A percentile compares a stretch with the other conserved stretches of the same genome.
These are phyloP conservation scores for Calonectria fujianensis DNA, from an alignment of 2,329 filamentous ascomycete species.

Conservation along the genomic window DNA sequence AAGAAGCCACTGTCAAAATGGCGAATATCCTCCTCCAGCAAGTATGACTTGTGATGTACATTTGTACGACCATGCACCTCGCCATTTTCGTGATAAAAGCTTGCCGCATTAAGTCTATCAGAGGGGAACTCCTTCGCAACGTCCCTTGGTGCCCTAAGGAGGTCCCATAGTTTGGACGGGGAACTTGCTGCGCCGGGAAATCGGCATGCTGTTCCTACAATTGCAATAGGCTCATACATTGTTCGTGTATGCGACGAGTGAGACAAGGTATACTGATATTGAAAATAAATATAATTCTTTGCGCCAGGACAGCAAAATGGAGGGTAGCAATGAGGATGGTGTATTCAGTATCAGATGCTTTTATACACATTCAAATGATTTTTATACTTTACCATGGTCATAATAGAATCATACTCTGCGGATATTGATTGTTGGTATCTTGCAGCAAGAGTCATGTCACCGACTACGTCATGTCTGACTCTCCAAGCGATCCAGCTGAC, in stretches of 20 bases:
- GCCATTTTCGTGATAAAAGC: slow-evolving; percentile 46
- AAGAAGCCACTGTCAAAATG: slow-evolving; percentile 51
- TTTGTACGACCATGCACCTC: slow-evolving; percentile 51
- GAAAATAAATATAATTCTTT: background rate
- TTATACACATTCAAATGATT: too few species aligned
- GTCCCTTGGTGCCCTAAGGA: background rate
- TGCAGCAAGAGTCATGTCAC: too few species aligned
- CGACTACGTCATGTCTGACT: too few species aligned
- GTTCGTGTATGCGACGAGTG: too few species aligned
- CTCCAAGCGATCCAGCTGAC: too few species aligned
- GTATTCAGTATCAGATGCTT: too few species aligned
- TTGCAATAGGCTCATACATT: slow-evolving; percentile 9
- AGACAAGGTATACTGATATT: too few species aligned
- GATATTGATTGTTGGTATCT: too few species aligned
- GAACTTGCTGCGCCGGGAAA: background rate
- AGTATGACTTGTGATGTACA: slow-evolving; percentile 55
- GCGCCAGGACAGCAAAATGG: too few species aligned
- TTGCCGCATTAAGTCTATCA: slow-evolving; percentile 40
- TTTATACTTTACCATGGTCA: too few species aligned
- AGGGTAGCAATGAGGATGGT: too few species aligned
- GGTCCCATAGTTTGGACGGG: background rate
- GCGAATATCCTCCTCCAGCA: slow-evolving; percentile 44
- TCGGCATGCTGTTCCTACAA: background rate
- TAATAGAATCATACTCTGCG: too few species aligned
- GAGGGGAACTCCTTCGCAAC: background rate